A percentile compares a stretch with the other conserved stretches of the same genome.
Evolutionary conservation across 768 basidiomycete genomes (phyloP).

Genomic region (Filobasidium wieringae): DNA sequence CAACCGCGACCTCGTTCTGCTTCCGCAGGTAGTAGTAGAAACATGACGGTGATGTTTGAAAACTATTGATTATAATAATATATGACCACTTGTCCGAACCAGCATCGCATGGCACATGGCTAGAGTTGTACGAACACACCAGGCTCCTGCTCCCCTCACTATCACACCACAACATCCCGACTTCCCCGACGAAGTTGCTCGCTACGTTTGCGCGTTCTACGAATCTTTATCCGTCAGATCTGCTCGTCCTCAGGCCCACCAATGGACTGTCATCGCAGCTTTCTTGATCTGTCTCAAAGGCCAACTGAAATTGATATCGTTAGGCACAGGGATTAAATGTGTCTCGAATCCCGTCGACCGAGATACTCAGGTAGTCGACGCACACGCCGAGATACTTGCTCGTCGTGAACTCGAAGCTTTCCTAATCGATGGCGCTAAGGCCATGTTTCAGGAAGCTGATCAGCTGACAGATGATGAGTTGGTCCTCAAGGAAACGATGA

Average conservation of each 20-base stretch:
- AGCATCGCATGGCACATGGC: no score
- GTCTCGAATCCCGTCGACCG: neutral
- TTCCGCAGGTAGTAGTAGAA: no score
- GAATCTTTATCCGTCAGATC: neutral
- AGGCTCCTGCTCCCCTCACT: neutral
- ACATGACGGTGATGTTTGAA: no score
- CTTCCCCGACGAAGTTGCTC: neutral
- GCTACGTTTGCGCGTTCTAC: neutral
- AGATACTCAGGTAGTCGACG: constrained; percentile 4
- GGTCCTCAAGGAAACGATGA: neutral
- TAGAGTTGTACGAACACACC: no score
- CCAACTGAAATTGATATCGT: neutral
- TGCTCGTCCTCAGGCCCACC: neutral
- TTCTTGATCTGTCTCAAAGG: neutral
- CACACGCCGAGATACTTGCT: constrained; percentile 14
- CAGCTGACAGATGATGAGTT: neutral
- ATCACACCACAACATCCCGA: neutral
- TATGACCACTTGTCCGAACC: no score
- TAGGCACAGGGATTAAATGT: neutral
- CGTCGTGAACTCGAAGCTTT: constrained; percentile 10
- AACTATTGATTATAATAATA: no score
- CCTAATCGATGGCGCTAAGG: neutral
- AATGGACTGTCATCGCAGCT: constrained; percentile 3
- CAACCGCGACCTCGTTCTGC: no score
- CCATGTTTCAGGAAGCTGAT: neutral